Conservation (phyloP, 106 monocot species). For the Apostasia ramifera region DNA sequence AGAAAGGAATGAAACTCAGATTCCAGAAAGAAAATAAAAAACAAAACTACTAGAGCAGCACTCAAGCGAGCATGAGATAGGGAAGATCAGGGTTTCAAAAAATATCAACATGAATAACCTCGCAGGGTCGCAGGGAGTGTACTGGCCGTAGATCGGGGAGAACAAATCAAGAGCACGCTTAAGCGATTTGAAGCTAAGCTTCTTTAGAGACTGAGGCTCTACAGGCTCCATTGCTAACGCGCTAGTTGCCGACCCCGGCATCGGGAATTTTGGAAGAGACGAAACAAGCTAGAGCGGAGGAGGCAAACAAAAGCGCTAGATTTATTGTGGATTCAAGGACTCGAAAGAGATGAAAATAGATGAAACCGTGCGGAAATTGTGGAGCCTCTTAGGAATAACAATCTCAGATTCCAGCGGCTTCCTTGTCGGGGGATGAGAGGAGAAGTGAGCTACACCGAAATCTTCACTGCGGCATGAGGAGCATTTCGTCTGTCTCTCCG, state of each 20-base stretch:
- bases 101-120: constrained; percentile 25
- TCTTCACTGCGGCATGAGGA: too few relatives aligned
- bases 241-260: not conserved
- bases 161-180: constrained; percentile 96
- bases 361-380: too few relatives aligned
- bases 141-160: constrained; percentile 53
- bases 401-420: too few relatives aligned
- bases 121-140: constrained; percentile 50
- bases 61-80: not conserved
- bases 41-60: not conserved
- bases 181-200: constrained; percentile 86
- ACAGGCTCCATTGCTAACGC: constrained; percentile 53
- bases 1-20: not conserved
- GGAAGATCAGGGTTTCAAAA: constrained; percentile 17
- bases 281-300: too few relatives aligned
- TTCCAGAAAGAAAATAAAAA: not conserved
- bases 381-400: too few relatives aligned
- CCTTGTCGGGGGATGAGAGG: too few relatives aligned
- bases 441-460: too few relatives aligned
- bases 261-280: not conserved
- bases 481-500: too few relatives aligned
- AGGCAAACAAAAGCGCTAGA: too few relatives aligned
- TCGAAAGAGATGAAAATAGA: too few relatives aligned
- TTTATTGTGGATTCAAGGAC: too few relatives aligned
- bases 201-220: constrained; percentile 96